Conservation (phyloP, 768 basidiomycete species). For the Trichaptum fuscoviolaceum region DNA sequence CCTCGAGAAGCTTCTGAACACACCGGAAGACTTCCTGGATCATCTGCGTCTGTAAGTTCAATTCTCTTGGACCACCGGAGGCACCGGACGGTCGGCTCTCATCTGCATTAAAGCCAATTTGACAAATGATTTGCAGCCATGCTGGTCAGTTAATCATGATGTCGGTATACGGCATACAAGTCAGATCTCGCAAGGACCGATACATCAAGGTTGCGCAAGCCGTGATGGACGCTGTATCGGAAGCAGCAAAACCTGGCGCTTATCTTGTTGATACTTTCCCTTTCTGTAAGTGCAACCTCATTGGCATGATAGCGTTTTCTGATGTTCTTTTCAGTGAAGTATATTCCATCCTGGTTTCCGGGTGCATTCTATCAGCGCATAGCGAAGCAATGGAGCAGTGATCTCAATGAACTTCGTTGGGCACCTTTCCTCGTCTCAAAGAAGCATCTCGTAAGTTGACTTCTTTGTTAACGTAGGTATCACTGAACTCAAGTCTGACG, state of each 20-base stretch:
- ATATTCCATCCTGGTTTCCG: constrained; percentile 31
- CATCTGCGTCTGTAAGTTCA: constrained; percentile 30
- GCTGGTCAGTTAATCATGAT: constrained; percentile 32
- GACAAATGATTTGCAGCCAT: constrained; percentile 19
- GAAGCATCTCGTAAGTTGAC: neutral
- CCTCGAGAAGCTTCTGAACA: constrained; percentile 22
- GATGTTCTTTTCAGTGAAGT: constrained; percentile 30
- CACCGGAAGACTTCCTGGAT: constrained; percentile 34
- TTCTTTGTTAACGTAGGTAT: neutral
- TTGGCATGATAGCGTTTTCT: constrained; percentile 23
- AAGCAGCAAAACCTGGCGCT: constrained; percentile 8
- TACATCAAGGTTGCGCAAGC: constrained; percentile 27
- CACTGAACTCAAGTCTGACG: constrained; percentile 14
- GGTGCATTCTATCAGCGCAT: constrained; percentile 26
- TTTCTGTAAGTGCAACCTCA: constrained; percentile 23
- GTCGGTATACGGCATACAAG: constrained; percentile 36
- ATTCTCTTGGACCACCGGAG: neutral
- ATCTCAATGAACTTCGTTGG: constrained; percentile 9
- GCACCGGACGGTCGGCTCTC: neutral
- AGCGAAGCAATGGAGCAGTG: constrained; percentile 22
- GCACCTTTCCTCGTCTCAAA: neutral
- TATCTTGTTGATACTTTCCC: constrained; percentile 24
- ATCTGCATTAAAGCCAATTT: constrained; percentile 9
- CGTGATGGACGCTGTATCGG: constrained; percentile 16
- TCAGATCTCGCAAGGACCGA: constrained; percentile 30